phyloP scores from a whole-genome alignment of 2,329 filamentous ascomycete species.

The Acephala macrosclerotiorum region DNA sequence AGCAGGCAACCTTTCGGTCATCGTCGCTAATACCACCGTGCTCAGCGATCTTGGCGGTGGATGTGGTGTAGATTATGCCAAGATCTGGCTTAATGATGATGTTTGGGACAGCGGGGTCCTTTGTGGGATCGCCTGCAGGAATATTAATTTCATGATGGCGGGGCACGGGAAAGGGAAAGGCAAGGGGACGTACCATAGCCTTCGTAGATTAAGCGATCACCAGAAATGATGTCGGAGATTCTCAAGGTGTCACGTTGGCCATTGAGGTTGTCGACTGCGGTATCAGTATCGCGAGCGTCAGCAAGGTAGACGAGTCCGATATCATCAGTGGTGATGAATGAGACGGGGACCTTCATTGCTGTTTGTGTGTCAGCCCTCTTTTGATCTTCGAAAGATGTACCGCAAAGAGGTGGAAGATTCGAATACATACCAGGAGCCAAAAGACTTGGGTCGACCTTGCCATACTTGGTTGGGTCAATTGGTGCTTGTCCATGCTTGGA shows the following conservation, averaged over 20 bases:
- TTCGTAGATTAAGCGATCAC: slow-evolving; percentile 28
- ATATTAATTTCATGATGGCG: not conserved
- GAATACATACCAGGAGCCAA: slow-evolving; percentile 24
- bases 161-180: not conserved
- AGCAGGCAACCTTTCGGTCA: slow-evolving; percentile 40
- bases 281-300: slow-evolving; percentile 30
- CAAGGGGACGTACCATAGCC: slow-evolving; percentile 38
- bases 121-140: slow-evolving; percentile 33
- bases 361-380: not conserved
- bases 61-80: slow-evolving; percentile 42
- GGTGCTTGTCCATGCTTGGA: slow-evolving; percentile 43
- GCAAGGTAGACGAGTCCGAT: slow-evolving; percentile 42
- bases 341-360: slow-evolving; percentile 32
- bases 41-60: slow-evolving; percentile 40
- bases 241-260: slow-evolving; percentile 26
- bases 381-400: not conserved
- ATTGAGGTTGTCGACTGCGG: slow-evolving; percentile 38
- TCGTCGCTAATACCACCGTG: slow-evolving; percentile 42
- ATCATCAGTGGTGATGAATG: slow-evolving; percentile 36
- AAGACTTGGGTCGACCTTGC: slow-evolving; percentile 31
- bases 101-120: slow-evolving; percentile 42
- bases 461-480: slow-evolving; percentile 38
- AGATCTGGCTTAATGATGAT: slow-evolving; percentile 40
- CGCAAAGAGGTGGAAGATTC: not conserved
- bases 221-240: slow-evolving; percentile 39